Evolutionary conservation across 2,329 filamentous ascomycete species (phyloP), one percentile per base, ranked within the genome.

Genomic region (Beauveria asiatica): DNA sequence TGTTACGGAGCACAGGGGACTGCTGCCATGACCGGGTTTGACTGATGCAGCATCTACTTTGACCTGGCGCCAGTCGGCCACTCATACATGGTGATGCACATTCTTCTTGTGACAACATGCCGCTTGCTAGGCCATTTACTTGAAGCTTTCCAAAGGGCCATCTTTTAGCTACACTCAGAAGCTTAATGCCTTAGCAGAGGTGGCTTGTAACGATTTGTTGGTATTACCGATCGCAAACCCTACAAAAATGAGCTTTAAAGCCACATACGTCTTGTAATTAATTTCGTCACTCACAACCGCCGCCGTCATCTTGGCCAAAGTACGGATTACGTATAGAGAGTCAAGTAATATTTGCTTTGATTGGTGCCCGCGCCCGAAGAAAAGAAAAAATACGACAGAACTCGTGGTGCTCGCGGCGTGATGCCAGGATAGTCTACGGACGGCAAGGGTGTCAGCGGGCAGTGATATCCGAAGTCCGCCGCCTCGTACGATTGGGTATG

Each of bases 171-270:
- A 78, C 21, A 73, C 65, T 5, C 74, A 70, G 63, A 81, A 79
- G 65, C 78, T 77, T 23, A 77, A 74, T 0, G 73, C 76, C 23
- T 23, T 23, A 55, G 72, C 80, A 42, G 79, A 80, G 6, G 75
- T 71, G 3, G 75, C 69, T 70, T 75, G 62, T 78, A 80, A 70
- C 0, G 71, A 70, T 19, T 68, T 71, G 54, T 73, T 67, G 13
- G 33, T 0, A 62, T 69, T 73, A 59, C 76, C 76, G 46, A 67
- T 68, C 2, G 63, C 67, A 57, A 76, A 78, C 0, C 69, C 74
- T 70, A 59, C 51, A 39, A 17, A 3, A 11, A 33, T 60, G 3
- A 56, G 52, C 49, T 2, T 27, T 27, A 2, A 6, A 7, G 37
- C 6, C 9, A 7, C 46, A n/a, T 16, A n/a, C 3, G 17, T 33